Evolutionary conservation across 805 yeast genomes (phyloP).

Genomic region (Candida jianshihensis): DNA sequence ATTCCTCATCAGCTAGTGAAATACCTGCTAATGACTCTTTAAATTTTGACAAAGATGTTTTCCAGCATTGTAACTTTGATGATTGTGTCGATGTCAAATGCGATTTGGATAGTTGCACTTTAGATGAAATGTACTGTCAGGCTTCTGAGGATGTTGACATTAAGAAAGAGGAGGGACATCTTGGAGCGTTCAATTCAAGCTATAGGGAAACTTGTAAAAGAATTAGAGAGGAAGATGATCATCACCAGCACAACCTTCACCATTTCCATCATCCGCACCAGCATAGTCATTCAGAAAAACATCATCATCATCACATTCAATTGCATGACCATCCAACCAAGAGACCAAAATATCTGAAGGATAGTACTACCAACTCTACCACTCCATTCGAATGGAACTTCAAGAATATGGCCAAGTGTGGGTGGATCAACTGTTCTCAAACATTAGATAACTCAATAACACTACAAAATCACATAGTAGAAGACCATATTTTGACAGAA

Average conservation of each 20-base stretch:
- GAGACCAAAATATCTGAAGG: constrained; percentile 11
- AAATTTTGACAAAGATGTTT: constrained; percentile 1
- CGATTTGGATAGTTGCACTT: constrained; percentile 23
- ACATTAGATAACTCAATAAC: constrained; percentile 31
- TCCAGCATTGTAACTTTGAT: constrained; percentile 14
- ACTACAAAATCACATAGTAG: constrained; percentile 45
- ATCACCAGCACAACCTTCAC: constrained; percentile 17
- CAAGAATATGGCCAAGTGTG: constrained; percentile 42
- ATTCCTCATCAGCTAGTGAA: no score
- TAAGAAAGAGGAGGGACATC: constrained; percentile 5
- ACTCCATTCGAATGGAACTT: constrained; percentile 23
- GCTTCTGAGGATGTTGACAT: constrained; percentile 19
- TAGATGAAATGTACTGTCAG: constrained; percentile 28
- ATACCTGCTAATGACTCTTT: no score
- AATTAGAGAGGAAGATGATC: constrained; percentile 13
- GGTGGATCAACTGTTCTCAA: constrained; percentile 62
- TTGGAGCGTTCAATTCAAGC: no score
- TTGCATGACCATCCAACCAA: constrained; percentile 26
- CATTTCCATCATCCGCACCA: constrained; percentile 11
- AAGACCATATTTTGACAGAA: constrained; percentile 36
- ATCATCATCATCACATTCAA: constrained; percentile 33
- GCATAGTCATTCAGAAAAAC: constrained; percentile 20
- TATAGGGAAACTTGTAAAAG: constrained; percentile 7
- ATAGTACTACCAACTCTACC: constrained; percentile 1
- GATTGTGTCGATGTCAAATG: constrained; percentile 22